Conservation (phyloP, 148 eudicot species). For the Persicaria maculosa region DNA sequence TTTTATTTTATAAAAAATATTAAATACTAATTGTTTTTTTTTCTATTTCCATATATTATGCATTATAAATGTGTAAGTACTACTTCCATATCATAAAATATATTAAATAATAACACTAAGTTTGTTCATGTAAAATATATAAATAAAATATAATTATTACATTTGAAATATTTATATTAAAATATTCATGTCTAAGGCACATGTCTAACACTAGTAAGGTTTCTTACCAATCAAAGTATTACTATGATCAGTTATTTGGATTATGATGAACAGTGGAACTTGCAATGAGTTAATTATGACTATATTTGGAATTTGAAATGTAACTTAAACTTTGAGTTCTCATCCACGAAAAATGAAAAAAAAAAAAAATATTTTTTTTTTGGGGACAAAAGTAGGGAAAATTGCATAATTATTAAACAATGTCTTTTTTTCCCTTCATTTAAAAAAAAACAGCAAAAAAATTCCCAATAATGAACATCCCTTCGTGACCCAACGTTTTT, state of each 20-base stretch:
- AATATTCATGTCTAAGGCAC: no score
- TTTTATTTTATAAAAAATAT: no score
- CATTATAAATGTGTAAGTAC: no score
- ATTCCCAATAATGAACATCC: neutral
- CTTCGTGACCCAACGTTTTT: slow-evolving; percentile 14
- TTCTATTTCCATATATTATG: no score
- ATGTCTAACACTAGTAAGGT: no score
- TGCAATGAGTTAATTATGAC: neutral
- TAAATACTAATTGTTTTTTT: no score
- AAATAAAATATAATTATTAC: no score
- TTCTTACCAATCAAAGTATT: neutral
- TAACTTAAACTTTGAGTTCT: neutral
- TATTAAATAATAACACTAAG: no score
- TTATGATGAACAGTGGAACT: neutral
- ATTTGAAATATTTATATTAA: no score
- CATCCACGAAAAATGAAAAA: neutral
- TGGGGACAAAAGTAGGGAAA: neutral
- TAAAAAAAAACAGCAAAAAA: neutral
- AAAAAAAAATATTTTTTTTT: no score
- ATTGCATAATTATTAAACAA: neutral
- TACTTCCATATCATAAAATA: no score
- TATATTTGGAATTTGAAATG: slow-evolving; percentile 5
- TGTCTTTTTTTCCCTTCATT: neutral
- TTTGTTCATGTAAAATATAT: no score
- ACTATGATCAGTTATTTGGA: neutral